Evolutionary conservation across 2,329 filamentous ascomycete species (phyloP).

Genomic region (Aspergillus pseudonomiae): DNA sequence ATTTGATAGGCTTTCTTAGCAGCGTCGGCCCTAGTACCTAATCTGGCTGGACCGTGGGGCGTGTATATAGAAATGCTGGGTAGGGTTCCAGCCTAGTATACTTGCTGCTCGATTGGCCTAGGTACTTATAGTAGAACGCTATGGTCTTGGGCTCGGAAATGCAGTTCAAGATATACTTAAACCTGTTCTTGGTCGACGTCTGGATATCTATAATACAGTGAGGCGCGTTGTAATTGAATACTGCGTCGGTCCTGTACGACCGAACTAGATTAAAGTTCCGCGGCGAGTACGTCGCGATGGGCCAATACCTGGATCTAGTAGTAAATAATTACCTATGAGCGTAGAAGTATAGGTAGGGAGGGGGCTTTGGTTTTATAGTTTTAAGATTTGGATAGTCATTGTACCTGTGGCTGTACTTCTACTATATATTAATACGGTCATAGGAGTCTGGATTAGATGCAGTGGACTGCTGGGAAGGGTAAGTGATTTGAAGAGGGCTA

Average conservation of each 20-base stretch:
- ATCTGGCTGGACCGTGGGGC: conserved; percentile 7
- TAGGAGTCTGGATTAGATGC: not conserved
- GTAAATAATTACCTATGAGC: not conserved
- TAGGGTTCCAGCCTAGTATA: conserved; percentile 14
- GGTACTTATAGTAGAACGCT: not conserved
- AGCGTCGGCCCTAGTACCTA: conserved; percentile 8
- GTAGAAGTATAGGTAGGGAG: not conserved
- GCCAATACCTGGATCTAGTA: conserved; percentile 1
- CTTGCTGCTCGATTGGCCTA: not conserved
- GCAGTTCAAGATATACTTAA: conserved; percentile 4
- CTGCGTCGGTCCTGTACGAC: not conserved
- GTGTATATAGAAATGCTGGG: not conserved
- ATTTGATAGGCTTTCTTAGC: not conserved
- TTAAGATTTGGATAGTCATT: not conserved
- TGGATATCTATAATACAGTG: conserved; percentile 3
- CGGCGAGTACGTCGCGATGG: conserved; percentile 8
- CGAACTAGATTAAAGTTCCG: conserved; percentile 5
- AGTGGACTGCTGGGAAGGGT: not conserved
- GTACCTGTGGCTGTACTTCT: conserved; percentile 6
- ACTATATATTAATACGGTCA: conserved; percentile 8
- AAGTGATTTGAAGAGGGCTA: conserved; percentile 11
- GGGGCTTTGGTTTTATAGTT: not conserved
- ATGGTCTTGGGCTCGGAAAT: not conserved
- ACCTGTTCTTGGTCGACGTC: not conserved
- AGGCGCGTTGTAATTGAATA: conserved; percentile 8